Evolutionary conservation across 495 filamentous ascomycete species (phyloP).

Genomic region (Penicillium desertorum): DNA sequence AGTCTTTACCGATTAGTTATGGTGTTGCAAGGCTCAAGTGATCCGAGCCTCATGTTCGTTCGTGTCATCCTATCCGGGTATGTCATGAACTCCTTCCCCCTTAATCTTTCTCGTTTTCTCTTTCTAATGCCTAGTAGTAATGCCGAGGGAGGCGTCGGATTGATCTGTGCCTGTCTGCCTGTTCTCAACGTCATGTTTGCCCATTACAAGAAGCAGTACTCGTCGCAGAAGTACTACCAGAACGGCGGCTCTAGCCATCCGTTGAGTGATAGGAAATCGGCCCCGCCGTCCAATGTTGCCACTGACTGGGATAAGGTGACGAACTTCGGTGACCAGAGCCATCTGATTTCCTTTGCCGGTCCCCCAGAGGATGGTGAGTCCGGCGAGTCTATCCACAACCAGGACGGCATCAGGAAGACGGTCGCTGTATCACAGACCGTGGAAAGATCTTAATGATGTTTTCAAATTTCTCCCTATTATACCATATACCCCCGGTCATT

Average conservation of each 20-base stretch:
- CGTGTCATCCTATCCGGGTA: conserved; percentile 49
- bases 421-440: conserved; percentile 40
- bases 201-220: conserved; percentile 33
- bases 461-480: neutral
- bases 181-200: conserved; percentile 40
- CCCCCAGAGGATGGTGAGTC: conserved; percentile 21
- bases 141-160: conserved; percentile 46
- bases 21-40: conserved; percentile 36
- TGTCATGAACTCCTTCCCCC: conserved; percentile 7
- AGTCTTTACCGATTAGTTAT: conserved; percentile 48
- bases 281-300: conserved; percentile 17
- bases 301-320: conserved; percentile 22
- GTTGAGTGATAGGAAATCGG: conserved; percentile 28
- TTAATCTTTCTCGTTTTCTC: neutral
- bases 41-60: conserved; percentile 45
- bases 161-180: conserved; percentile 51
- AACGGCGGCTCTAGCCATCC: conserved; percentile 30
- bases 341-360: conserved; percentile 38
- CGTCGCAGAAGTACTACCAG: conserved; percentile 36
- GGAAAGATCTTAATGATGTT: conserved; percentile 19
- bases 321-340: conserved; percentile 36
- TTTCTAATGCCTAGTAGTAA: conserved; percentile 31
- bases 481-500: conserved; percentile 1
- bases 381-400: conserved; percentile 7
- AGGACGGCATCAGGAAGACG: conserved; percentile 38